Percentiles rank a stretch among this genome's conserved stretches.
Evolutionary conservation across 2,329 filamentous ascomycete genomes (phyloP).

Genomic region (Diplocarpon mali): DNA sequence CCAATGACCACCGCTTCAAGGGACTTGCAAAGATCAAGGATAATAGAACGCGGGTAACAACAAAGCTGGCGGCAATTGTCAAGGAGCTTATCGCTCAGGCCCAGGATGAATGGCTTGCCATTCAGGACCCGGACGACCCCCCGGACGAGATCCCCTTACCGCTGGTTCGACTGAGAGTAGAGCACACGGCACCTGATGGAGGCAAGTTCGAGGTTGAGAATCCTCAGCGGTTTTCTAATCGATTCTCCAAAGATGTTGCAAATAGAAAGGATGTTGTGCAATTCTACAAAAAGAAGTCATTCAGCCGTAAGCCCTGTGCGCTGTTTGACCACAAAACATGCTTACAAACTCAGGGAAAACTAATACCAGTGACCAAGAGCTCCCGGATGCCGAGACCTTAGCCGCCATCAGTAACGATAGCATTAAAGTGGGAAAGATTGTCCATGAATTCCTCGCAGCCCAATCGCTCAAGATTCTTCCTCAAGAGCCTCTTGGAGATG

Average conservation of each 20-base stretch:
- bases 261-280: slow-evolving; percentile 91
- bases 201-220: slow-evolving; percentile 87
- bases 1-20: slow-evolving; percentile 65
- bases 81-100: slow-evolving; percentile 83
- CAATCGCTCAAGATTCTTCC: slow-evolving; percentile 89
- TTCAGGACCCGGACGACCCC: slow-evolving; percentile 55
- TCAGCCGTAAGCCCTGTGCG: slow-evolving; percentile 30
- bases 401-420: slow-evolving; percentile 55
- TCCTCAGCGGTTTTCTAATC: slow-evolving; percentile 88
- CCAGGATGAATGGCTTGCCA: slow-evolving; percentile 64
- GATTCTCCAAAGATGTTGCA: slow-evolving; percentile 81
- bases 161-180: slow-evolving; percentile 79
- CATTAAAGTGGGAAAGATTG: slow-evolving; percentile 79
- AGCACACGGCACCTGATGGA: slow-evolving; percentile 76
- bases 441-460: slow-evolving; percentile 74
- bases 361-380: slow-evolving; percentile 36
- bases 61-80: slow-evolving; percentile 64
- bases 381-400: slow-evolving; percentile 54
- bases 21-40: slow-evolving; percentile 70
- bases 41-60: slow-evolving; percentile 71
- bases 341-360: slow-evolving; percentile 28
- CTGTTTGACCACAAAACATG: not conserved
- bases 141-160: slow-evolving; percentile 63
- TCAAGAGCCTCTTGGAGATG: slow-evolving; percentile 85
- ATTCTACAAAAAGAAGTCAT: slow-evolving; percentile 82